Evolutionary conservation across 257 asterid genomes (phyloP).

Genomic region (Solanum verrucosum): DNA sequence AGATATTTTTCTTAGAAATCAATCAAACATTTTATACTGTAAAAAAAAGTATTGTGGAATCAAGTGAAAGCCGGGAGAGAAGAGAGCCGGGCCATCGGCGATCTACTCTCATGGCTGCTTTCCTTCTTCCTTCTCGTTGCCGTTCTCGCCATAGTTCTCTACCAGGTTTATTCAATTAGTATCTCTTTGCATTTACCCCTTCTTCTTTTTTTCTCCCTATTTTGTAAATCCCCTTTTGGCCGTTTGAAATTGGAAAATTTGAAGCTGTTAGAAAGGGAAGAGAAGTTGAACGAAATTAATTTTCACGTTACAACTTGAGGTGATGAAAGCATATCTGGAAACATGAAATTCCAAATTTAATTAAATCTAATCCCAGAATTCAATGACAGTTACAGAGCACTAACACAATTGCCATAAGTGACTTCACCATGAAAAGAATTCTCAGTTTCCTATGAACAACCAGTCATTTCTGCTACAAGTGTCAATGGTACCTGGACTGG

Average conservation of each 20-base stretch:
- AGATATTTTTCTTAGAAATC: neutral
- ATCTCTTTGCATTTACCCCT: neutral
- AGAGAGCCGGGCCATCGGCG: slow-evolving; percentile 35
- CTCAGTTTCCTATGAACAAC: too few species aligned
- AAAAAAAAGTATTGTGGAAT: neutral
- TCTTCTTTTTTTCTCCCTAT: too few species aligned
- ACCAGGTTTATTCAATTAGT: slow-evolving; percentile 40
- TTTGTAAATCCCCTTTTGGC: too few species aligned
- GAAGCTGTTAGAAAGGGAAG: neutral
- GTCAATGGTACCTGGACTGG: too few species aligned
- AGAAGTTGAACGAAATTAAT: neutral
- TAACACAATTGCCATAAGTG: too few species aligned
- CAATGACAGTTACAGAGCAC: too few species aligned
- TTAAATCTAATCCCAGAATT: neutral
- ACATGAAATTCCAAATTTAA: neutral
- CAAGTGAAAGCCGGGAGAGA: neutral
- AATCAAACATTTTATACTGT: neutral
- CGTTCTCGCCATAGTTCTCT: slow-evolving; percentile 54
- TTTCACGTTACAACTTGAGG: neutral
- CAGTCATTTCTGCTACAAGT: too few species aligned
- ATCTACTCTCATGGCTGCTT: slow-evolving; percentile 61
- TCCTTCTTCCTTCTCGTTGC: slow-evolving; percentile 65
- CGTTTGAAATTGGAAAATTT: neutral
- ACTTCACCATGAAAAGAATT: too few species aligned
- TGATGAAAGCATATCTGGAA: neutral